These are phyloP conservation scores for Macadamia tetraphylla DNA, from an alignment of 164 flowering plant genomes.

Conservation along the genomic window DNA sequence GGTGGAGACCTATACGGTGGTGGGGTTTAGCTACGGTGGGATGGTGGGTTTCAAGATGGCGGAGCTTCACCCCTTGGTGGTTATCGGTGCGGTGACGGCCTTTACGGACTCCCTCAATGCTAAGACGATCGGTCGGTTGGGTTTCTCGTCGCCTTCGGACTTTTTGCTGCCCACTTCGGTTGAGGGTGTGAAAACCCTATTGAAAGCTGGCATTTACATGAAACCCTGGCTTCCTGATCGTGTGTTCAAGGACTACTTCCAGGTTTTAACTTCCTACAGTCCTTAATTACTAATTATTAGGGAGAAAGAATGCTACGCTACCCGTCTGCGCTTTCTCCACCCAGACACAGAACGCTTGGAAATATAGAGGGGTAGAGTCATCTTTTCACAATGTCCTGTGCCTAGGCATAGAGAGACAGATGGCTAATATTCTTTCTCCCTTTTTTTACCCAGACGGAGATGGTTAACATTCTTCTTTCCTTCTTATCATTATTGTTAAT, in stretches of 20 bases:
- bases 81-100: constrained; percentile 62
- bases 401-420: too few species aligned
- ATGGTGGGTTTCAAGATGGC: constrained; percentile 82
- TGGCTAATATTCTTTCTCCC: too few species aligned
- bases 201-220: constrained; percentile 53
- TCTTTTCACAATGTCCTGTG: too few species aligned
- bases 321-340: too few species aligned
- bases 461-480: too few species aligned
- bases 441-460: too few species aligned
- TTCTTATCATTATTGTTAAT: too few species aligned
- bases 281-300: too few species aligned
- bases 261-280: constrained; percentile 38
- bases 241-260: constrained; percentile 56
- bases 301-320: too few species aligned
- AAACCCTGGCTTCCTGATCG: constrained; percentile 72
- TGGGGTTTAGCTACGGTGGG: constrained; percentile 89
- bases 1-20: constrained; percentile 49
- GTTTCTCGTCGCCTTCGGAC: constrained; percentile 68
- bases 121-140: constrained; percentile 33
- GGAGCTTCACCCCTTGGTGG: constrained; percentile 49
- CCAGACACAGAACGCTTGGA: too few species aligned
- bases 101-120: constrained; percentile 61
- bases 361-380: too few species aligned
- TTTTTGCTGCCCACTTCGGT: constrained; percentile 60
- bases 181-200: constrained; percentile 64